Evolutionary conservation across 805 yeast species (phyloP), one percentile per base, ranked within the genome.

Genomic region (Metschnikowia reukaufii): DNA sequence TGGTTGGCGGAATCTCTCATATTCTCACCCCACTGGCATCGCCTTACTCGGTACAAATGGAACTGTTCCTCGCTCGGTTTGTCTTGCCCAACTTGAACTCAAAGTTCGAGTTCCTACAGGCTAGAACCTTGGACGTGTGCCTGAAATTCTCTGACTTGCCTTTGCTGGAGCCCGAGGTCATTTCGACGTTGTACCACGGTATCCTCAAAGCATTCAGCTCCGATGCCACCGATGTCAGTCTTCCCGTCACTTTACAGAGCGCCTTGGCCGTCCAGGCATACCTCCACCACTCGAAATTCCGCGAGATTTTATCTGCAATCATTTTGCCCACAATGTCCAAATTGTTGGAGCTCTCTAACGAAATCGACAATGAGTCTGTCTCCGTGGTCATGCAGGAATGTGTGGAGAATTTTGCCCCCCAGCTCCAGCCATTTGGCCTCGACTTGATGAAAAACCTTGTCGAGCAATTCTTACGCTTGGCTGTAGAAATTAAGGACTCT

Each of bases 341-440:
- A 54, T 71, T 94, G 47, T 72, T 92, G 54, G 78, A 77, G 8
- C 68, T 92, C 38, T 83, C 96, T 4, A 84, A 88, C 59, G 83
- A 83, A 48, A 81, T 91, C 54, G 99, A 92, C 59, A 82, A 86
- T 48, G 99, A 94, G 61, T 79, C 90, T 1, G 77, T 94, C 23
- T 82, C 96, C 18, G 86, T 85, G 19, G 96, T 92, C 6, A 89
- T 92, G 85, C 98, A 92, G 72, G 97, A 91, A 58, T 85, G 94
- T 62, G 97, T 92, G 25, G 97, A 91, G 61, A 81, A 79, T 48
- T 94, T 86, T 66, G 78, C 96, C 4, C 87, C 84, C 54, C 95
- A 92, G 65, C 74, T 92, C 56, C 94, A 61, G 32, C 66, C 65
- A 6, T 62, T 62, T 37, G 67, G 67, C 4, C 61, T 61, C 21